Conservation (phyloP, 495 filamentous ascomycete genomes). For the Penicillium maclennaniae region DNA sequence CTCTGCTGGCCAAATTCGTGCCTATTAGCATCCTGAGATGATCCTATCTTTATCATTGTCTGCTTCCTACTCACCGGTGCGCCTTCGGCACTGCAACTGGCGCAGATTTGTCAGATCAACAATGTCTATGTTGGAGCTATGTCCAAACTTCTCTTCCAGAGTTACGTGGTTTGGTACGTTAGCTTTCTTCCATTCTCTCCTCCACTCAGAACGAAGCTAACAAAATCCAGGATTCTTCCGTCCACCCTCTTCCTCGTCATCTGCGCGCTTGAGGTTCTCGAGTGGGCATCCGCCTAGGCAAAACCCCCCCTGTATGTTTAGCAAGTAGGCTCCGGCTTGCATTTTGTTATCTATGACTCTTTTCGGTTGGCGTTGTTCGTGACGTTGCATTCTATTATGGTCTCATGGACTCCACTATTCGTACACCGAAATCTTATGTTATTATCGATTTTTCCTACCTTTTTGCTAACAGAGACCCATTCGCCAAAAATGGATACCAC, state of each 20-base stretch:
- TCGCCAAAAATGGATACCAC: neutral
- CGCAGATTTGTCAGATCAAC: slow-evolving; percentile 98
- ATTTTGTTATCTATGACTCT: neutral
- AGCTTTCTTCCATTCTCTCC: neutral
- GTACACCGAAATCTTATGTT: neutral
- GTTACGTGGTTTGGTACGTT: slow-evolving; percentile 89
- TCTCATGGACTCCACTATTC: neutral
- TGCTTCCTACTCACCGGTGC: slow-evolving; percentile 95
- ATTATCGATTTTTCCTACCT: neutral
- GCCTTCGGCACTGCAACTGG: slow-evolving; percentile 88
- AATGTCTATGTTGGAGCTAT: slow-evolving; percentile 91
- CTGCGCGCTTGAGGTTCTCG: slow-evolving; percentile 85
- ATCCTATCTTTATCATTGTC: slow-evolving; percentile 96
- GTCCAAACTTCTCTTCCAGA: slow-evolving; percentile 91
- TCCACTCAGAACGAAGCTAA: slow-evolving; percentile 18
- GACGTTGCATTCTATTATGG: neutral
- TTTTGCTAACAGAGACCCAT: neutral
- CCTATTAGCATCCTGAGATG: slow-evolving; percentile 92
- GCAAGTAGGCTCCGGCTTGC: neutral
- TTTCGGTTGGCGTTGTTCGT: neutral
- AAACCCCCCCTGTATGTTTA: slow-evolving; percentile 9
- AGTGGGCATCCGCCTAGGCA: slow-evolving; percentile 64
- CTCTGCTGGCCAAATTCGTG: slow-evolving; percentile 85
- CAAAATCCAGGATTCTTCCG: slow-evolving; percentile 71
- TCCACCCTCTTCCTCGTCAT: slow-evolving; percentile 89